phyloP scores from a whole-genome alignment of 164 flowering plant genomes.

The Vitis riparia region DNA sequence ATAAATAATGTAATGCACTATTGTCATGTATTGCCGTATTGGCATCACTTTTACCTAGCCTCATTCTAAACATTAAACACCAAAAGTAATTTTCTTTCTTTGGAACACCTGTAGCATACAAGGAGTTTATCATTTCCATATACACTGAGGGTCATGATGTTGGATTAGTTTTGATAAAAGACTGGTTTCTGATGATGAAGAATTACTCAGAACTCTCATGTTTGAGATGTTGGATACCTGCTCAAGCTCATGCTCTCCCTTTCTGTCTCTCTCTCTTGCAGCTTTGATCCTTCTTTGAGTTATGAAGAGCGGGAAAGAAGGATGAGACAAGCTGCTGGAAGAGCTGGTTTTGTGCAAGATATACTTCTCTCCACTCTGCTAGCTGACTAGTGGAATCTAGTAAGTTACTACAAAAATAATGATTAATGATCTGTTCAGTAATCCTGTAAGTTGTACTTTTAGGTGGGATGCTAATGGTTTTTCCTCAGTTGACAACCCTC shows the following conservation, averaged over 20 bases:
- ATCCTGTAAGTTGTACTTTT: slow-evolving; percentile 14
- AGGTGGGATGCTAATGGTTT: slow-evolving; percentile 14
- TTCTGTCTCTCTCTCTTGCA: slow-evolving; percentile 29
- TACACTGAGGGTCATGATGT: too few species aligned
- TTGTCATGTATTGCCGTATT: background rate
- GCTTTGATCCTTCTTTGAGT: slow-evolving; percentile 71
- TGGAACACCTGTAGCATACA: too few species aligned
- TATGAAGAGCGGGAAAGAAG: slow-evolving; percentile 71
- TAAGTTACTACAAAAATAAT: slow-evolving; percentile 14
- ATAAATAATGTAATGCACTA: background rate
- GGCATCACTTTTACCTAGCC: background rate
- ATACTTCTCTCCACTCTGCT: slow-evolving; percentile 61
- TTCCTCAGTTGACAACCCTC: slow-evolving; percentile 14
- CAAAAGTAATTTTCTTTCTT: background rate
- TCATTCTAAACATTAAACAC: background rate
- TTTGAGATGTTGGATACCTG: too few species aligned
- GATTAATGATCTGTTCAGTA: slow-evolving; percentile 9
- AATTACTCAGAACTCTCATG: too few species aligned
- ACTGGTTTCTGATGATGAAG: too few species aligned
- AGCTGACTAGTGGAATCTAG: slow-evolving; percentile 35
- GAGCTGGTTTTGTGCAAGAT: slow-evolving; percentile 78
- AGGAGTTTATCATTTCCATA: too few species aligned
- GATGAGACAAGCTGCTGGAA: slow-evolving; percentile 63
- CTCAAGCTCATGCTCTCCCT: background rate
- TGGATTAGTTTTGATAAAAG: too few species aligned